These are phyloP conservation scores for Erythrobasidium hasegawianum DNA, from an alignment of 1,284 basidiomycete genomes.

Conservation along the genomic window DNA sequence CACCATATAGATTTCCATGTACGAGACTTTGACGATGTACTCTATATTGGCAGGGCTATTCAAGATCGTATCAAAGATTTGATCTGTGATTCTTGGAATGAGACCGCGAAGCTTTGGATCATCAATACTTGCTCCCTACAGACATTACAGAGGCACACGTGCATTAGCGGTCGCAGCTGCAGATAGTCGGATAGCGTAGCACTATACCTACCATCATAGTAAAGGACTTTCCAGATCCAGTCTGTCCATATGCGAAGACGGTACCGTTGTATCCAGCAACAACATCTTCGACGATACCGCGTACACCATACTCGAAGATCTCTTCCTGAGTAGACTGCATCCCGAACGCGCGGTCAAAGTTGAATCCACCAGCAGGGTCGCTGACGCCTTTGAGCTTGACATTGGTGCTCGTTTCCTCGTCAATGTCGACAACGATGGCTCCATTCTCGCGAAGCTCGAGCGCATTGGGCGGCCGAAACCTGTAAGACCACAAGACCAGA, in stretches of 20 bases:
- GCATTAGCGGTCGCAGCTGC: neutral
- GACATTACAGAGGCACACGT: conserved; percentile 5
- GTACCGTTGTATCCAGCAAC: conserved; percentile 98
- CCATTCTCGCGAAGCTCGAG: conserved; percentile 83
- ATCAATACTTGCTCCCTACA: conserved; percentile 95
- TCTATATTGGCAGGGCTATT: conserved; percentile 92
- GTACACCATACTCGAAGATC: conserved; percentile 98
- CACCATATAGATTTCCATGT: conserved; percentile 98
- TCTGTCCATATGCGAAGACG: conserved; percentile 98
- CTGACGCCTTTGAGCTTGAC: conserved; percentile 61
- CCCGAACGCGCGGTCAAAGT: conserved; percentile 94
- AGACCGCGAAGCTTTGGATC: conserved; percentile 86
- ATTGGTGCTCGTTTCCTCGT: conserved; percentile 69
- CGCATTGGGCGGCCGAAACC: conserved; percentile 92
- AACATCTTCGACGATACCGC: conserved; percentile 73
- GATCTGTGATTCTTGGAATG: conserved; percentile 96
- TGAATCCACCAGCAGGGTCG: conserved; percentile 63
- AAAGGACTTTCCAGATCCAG: conserved; percentile 90
- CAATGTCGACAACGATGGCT: conserved; percentile 86
- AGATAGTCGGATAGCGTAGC: too few species aligned
- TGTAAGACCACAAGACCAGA: neutral
- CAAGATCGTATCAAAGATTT: conserved; percentile 97
- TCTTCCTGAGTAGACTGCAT: conserved; percentile 88
- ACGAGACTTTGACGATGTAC: conserved; percentile 98
- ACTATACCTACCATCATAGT: conserved; percentile 41